Evolutionary conservation across 345 rosid genomes (phyloP).

Genomic region (Hibiscus tridactylites): DNA sequence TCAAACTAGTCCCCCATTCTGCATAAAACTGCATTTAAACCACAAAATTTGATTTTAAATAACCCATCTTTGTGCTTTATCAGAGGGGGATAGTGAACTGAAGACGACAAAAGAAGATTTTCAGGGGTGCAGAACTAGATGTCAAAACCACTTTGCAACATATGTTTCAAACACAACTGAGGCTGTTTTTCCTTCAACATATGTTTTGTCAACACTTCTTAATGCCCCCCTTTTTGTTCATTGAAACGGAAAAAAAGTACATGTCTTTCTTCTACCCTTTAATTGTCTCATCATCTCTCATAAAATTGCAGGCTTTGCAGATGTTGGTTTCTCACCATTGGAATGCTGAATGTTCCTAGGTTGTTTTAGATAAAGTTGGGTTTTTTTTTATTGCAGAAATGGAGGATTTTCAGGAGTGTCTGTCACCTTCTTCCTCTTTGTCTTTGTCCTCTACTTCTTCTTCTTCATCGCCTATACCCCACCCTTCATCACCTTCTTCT

Average conservation of each 20-base stretch:
- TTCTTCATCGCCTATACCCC: constrained; percentile 2
- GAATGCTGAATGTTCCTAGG: constrained; percentile 9
- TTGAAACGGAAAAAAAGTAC: neutral
- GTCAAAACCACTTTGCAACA: constrained; percentile 13
- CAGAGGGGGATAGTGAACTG: neutral
- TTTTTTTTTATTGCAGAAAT: constrained; percentile 22
- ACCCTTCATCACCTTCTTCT: neutral
- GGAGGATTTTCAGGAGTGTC: constrained; percentile 47
- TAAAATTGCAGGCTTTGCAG: neutral
- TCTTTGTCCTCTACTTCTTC: constrained; percentile 21
- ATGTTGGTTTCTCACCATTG: neutral
- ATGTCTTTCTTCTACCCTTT: constrained; percentile 5
- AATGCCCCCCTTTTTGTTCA: neutral
- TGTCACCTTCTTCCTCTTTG: constrained; percentile 35
- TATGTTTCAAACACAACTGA: neutral
- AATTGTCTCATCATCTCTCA: neutral
- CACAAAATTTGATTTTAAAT: neutral
- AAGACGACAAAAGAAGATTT: neutral
- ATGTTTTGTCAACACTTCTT: neutral
- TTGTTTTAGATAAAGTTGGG: constrained; percentile 17
- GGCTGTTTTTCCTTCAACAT: constrained; percentile 2
- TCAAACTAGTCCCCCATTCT: constrained; percentile 10
- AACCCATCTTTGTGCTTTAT: neutral
- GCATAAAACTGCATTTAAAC: constrained; percentile 5
- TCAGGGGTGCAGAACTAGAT: constrained; percentile 3